Evolutionary conservation across 2,329 filamentous ascomycete genomes (phyloP), one percentile per base, ranked within the genome.

Genomic region (Trichoderma sp.): DNA sequence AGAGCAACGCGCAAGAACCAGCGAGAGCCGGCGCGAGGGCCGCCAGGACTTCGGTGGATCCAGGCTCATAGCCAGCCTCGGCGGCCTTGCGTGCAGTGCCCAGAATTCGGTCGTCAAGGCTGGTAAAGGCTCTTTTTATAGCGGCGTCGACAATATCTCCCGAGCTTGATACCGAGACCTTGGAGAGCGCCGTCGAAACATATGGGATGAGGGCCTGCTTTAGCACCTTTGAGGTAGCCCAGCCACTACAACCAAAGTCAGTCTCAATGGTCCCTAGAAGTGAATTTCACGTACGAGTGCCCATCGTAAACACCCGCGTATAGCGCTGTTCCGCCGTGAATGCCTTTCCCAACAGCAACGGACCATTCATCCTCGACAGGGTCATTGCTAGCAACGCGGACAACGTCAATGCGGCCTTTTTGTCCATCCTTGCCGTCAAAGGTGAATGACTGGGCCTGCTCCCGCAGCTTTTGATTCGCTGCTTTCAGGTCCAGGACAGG

Each of bases 1-100:
- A 83, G 1, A 92, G 80, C 0, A 91, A 79, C 13, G 89, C 89
- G 72, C 89, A 91, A 4, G 88, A 90, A 5, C 89, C 89, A 1
- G 81, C 77, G 31, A 79, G 75, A 4, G 80, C 77, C 0, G 82
- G 76, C 5, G 79, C 75, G 5, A 85, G 72, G 14, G 77, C 77
- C 1, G 75, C 65, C 31, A 79, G 71, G 56, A 72, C 76, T 21
- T 75, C 72, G 1, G 76, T 72, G 5, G 74, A 71, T 68, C 78
- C 71, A 72, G 77, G 74, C 67, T 75, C 75, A 72, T 71, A 66
- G 65, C 71, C 74, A 0, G 73, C 75, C 5, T 76, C 70, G 27
- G 77, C 69, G 4, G 81, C 78, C 8, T 76, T 72, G 13, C 76
- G 74, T 6, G 81, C 83, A 2, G 70, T 73, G 27, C 71, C 69